Evolutionary conservation across 1,284 basidiomycete genomes (phyloP).

Genomic region (Rhodotorula sp.): DNA sequence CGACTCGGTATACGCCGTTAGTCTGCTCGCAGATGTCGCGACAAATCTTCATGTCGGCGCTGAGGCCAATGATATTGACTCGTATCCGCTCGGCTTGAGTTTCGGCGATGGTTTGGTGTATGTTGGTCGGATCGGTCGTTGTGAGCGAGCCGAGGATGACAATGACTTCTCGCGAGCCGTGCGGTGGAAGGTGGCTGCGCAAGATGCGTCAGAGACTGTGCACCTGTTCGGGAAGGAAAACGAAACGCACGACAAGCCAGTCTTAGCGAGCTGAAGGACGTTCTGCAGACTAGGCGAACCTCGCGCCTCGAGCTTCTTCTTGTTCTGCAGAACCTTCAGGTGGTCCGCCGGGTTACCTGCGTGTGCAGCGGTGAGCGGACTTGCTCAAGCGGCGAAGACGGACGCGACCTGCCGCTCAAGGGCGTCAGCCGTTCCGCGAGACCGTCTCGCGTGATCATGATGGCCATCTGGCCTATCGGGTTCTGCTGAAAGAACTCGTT

Average conservation of each 20-base stretch:
- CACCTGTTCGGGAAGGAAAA: background rate
- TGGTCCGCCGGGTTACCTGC: constrained; percentile 93
- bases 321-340: constrained; percentile 75
- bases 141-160: constrained; percentile 92
- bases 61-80: constrained; percentile 86
- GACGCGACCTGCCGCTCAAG: constrained; percentile 69
- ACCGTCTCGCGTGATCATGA: constrained; percentile 87
- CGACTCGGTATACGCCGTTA: constrained; percentile 88
- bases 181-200: constrained; percentile 82
- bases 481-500: constrained; percentile 99
- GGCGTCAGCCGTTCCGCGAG: constrained; percentile 81
- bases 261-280: constrained; percentile 89
- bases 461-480: constrained; percentile 91
- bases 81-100: constrained; percentile 74
- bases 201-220: background rate
- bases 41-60: constrained; percentile 97
- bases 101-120: constrained; percentile 82
- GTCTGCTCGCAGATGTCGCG: constrained; percentile 84
- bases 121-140: constrained; percentile 94
- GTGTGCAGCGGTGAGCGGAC: too few species aligned
- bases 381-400: background rate
- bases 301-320: constrained; percentile 80
- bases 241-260: constrained; percentile 75
- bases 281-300: constrained; percentile 97
- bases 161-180: constrained; percentile 91